phyloP scores from a whole-genome alignment of 1,139 yeast species.

The Pichia norvegensis region DNA sequence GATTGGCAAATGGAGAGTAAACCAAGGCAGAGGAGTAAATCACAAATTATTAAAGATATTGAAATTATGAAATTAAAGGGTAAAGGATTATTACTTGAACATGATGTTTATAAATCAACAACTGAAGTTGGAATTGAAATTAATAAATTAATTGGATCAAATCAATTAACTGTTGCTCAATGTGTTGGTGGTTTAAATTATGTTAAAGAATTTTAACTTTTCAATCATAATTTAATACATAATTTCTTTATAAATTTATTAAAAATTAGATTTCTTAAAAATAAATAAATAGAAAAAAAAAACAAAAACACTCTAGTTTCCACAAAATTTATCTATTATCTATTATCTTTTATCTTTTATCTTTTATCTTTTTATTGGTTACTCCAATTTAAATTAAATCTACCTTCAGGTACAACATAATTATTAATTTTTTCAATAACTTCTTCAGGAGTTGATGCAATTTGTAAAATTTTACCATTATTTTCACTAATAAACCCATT shows the following conservation, averaged over 20 bases:
- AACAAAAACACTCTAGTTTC: too few species aligned
- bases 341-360: background rate
- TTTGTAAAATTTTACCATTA: constrained; percentile 61
- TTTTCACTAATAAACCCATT: constrained; percentile 62
- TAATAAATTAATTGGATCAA: constrained; percentile 40
- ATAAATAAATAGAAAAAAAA: too few species aligned
- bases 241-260: background rate
- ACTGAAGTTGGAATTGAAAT: constrained; percentile 63
- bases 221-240: too few species aligned
- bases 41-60: constrained; percentile 49
- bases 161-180: constrained; percentile 73
- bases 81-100: constrained; percentile 73
- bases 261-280: background rate
- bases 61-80: constrained; percentile 37
- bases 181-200: constrained; percentile 60
- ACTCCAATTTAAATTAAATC: constrained; percentile 69
- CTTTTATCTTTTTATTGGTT: constrained; percentile 23
- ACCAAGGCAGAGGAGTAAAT: constrained; percentile 35
- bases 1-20: constrained; percentile 71
- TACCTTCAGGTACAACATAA: constrained; percentile 64
- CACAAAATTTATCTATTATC: too few species aligned
- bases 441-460: constrained; percentile 61
- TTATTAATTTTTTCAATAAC: constrained; percentile 54
- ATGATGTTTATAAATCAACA: constrained; percentile 63
- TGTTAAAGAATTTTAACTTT: constrained; percentile 18